Evolutionary conservation across 2,329 filamentous ascomycete species (phyloP).

Genomic region (Leptographium lundbergii): DNA sequence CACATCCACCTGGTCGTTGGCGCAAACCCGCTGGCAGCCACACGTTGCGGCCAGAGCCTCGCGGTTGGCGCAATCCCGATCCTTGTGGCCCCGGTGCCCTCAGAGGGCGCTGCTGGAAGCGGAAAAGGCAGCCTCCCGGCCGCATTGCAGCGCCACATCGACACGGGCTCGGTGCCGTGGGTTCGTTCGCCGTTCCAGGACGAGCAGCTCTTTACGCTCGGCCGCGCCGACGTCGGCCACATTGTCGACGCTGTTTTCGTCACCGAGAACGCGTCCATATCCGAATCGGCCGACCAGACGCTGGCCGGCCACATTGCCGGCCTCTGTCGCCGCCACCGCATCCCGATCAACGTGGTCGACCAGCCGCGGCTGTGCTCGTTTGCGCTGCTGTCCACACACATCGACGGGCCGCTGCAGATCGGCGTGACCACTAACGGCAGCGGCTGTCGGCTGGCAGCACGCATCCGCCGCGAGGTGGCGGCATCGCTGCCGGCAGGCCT

Average conservation of each 20-base stretch:
- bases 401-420: conserved; percentile 83
- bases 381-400: conserved; percentile 75
- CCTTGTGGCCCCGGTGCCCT: conserved; percentile 53
- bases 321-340: conserved; percentile 65
- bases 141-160: conserved; percentile 48
- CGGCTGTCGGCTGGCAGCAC: conserved; percentile 84
- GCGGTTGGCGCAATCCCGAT: conserved; percentile 72
- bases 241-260: conserved; percentile 92
- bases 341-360: conserved; percentile 89
- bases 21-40: conserved; percentile 73
- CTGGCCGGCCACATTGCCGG: conserved; percentile 49
- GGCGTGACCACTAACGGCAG: conserved; percentile 92
- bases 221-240: conserved; percentile 62
- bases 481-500: conserved; percentile 63
- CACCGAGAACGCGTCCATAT: conserved; percentile 28
- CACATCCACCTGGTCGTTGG: conserved; percentile 80
- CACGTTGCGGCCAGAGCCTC: conserved; percentile 68
- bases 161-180: conserved; percentile 55
- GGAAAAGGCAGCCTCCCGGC: conserved; percentile 35
- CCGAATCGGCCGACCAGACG: conserved; percentile 5
- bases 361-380: conserved; percentile 79
- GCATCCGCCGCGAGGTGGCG: conserved; percentile 80
- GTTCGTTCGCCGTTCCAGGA: conserved; percentile 54
- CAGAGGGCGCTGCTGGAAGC: conserved; percentile 18
- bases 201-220: conserved; percentile 58